Percentiles rank a stretch among this genome's conserved stretches.
phyloP scores from a whole-genome alignment of 306 rosid genomes.

The Albizia julibrissin region DNA sequence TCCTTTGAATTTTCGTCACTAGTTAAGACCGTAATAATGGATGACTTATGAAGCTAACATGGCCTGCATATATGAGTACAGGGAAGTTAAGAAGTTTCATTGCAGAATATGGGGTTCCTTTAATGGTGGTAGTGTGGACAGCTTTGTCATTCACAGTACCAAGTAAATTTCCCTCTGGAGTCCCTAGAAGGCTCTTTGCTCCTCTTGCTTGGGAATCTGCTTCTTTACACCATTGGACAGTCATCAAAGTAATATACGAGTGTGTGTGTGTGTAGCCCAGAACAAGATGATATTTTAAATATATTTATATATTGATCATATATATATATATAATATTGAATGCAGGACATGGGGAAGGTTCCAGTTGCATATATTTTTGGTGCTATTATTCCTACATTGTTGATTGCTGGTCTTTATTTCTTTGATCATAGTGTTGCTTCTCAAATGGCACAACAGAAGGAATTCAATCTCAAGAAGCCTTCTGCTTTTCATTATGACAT shows the following conservation, averaged over 20 bases:
- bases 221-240: constrained; percentile 80
- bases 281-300: neutral
- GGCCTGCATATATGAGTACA: constrained; percentile 30
- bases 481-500: constrained; percentile 87
- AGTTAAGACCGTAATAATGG: no score
- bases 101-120: constrained; percentile 88
- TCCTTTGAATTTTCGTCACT: no score
- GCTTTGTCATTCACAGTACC: constrained; percentile 64
- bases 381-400: constrained; percentile 76
- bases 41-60: neutral
- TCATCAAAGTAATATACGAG: constrained; percentile 52
- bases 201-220: constrained; percentile 83
- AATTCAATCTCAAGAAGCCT: constrained; percentile 86
- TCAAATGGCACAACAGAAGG: constrained; percentile 87
- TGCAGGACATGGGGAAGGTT: constrained; percentile 83
- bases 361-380: constrained; percentile 63
- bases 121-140: constrained; percentile 80
- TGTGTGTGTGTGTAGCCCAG: neutral
- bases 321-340: constrained; percentile 1
- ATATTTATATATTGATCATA: neutral
- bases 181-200: constrained; percentile 75
- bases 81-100: constrained; percentile 71
- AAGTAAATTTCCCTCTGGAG: constrained; percentile 62
- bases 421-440: constrained; percentile 93
- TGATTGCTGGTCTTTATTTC: constrained; percentile 90